phyloP scores from a whole-genome alignment of 106 monocot genomes.

The Dendrobium officinale region DNA sequence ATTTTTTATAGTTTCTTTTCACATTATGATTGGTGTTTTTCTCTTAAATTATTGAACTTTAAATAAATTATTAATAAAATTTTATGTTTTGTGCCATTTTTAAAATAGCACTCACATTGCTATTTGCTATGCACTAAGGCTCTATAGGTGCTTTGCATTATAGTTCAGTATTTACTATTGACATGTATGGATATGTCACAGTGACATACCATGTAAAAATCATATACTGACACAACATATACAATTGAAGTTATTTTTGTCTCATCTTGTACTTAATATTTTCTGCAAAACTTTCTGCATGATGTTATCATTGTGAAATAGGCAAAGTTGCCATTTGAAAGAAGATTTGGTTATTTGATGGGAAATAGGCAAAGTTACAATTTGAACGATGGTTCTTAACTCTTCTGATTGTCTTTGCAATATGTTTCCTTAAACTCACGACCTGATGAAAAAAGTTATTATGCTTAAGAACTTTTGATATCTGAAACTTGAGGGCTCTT shows the following conservation, averaged over 20 bases:
- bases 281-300: neutral
- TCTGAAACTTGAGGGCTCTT: neutral
- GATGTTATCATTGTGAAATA: neutral
- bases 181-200: neutral
- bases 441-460: neutral
- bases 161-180: no score
- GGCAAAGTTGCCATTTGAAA: neutral
- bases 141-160: no score
- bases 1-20: no score
- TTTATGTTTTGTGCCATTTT: no score
- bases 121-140: no score
- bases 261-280: neutral
- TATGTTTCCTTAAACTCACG: neutral
- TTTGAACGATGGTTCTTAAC: neutral
- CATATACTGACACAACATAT: neutral
- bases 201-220: neutral
- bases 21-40: no score
- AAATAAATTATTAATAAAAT: no score
- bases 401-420: neutral
- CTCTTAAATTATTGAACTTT: no score
- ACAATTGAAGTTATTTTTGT: neutral
- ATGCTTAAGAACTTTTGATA: neutral
- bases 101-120: no score
- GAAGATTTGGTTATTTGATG: neutral
- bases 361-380: neutral